Percentiles rank a stretch among this genome's conserved stretches.
These are phyloP conservation scores for Coemansia sp. DNA, from an alignment of 192 early-diverging fungal genomes.

Conservation along the genomic window DNA sequence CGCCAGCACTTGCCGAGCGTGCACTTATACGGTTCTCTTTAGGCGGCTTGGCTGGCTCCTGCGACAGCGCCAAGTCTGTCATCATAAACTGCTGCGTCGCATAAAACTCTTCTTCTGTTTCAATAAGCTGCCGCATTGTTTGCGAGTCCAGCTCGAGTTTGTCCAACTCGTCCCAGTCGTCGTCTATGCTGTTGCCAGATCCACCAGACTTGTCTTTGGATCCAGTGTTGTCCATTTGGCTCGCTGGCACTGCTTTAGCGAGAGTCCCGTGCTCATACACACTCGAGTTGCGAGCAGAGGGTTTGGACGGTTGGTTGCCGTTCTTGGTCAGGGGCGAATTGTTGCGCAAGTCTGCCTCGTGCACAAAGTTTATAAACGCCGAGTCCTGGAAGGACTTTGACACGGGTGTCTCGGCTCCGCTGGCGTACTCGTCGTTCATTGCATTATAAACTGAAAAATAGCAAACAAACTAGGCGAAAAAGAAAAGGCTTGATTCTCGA, in stretches of 20 bases:
- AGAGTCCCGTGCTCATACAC: background rate
- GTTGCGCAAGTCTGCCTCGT: conserved; percentile 18
- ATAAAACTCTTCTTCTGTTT: conserved; percentile 45
- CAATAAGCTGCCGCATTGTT: conserved; percentile 41
- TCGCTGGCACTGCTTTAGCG: background rate
- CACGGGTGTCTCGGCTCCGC: conserved; percentile 22
- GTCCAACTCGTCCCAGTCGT: conserved; percentile 28
- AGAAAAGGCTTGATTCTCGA: background rate
- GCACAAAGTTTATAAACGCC: conserved; percentile 25
- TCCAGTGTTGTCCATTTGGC: background rate
- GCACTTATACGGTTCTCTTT: background rate
- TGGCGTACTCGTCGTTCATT: conserved; percentile 27
- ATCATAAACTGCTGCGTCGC: conserved; percentile 38
- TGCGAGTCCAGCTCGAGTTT: conserved; percentile 41
- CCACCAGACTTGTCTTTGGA: conserved; percentile 4
- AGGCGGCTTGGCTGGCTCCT: conserved; percentile 31
- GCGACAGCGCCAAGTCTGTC: conserved; percentile 22
- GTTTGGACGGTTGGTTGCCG: background rate
- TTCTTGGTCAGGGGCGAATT: background rate
- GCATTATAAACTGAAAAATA: conserved; percentile 22
- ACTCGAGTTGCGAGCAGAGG: background rate
- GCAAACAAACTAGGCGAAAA: background rate
- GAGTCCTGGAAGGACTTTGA: conserved; percentile 33
- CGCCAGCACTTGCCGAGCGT: conserved; percentile 11
- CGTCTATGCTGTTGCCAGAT: conserved; percentile 15